A percentile compares a stretch with the other conserved stretches of the same genome.
These are phyloP conservation scores for Nasturtium officinale DNA, from an alignment of 345 rosid genomes.

Conservation along the genomic window DNA sequence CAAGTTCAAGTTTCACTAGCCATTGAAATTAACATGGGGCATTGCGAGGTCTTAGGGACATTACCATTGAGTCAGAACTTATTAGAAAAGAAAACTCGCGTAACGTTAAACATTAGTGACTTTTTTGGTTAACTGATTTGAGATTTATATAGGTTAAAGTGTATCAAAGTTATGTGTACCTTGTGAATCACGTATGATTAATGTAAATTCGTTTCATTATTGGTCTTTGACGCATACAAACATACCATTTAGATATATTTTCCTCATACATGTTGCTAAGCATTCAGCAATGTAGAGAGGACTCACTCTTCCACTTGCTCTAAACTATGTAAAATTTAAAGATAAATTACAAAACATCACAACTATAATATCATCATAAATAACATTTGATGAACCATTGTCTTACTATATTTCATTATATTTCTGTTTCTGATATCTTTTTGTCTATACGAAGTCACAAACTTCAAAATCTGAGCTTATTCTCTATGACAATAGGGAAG, in stretches of 20 bases:
- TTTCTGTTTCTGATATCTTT: not conserved
- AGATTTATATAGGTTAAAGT: not conserved
- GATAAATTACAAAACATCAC: not conserved
- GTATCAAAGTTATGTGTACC: not conserved
- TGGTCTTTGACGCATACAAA: conserved; percentile 4
- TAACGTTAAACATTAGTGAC: not conserved
- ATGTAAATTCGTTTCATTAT: not conserved
- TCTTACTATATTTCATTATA: not conserved
- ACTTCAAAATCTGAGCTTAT: conserved; percentile 26
- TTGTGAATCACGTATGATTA: conserved; percentile 5
- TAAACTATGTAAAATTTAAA: not conserved
- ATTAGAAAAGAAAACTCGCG: not conserved
- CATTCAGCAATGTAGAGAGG: conserved; percentile 3
- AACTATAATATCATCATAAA: not conserved
- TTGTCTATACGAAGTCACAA: conserved; percentile 21
- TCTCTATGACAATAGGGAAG: conserved; percentile 46
- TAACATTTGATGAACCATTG: not conserved
- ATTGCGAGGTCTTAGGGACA: not conserved
- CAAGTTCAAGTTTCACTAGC: not conserved
- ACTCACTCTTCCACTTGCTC: conserved; percentile 20
- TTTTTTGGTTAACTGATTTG: not conserved
- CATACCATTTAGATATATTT: not conserved
- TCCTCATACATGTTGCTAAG: not conserved
- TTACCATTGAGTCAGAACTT: not conserved
- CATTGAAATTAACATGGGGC: not conserved